These are phyloP conservation scores for Ottelia alismoides DNA, from an alignment of 106 monocot genomes.

Conservation along the genomic window DNA sequence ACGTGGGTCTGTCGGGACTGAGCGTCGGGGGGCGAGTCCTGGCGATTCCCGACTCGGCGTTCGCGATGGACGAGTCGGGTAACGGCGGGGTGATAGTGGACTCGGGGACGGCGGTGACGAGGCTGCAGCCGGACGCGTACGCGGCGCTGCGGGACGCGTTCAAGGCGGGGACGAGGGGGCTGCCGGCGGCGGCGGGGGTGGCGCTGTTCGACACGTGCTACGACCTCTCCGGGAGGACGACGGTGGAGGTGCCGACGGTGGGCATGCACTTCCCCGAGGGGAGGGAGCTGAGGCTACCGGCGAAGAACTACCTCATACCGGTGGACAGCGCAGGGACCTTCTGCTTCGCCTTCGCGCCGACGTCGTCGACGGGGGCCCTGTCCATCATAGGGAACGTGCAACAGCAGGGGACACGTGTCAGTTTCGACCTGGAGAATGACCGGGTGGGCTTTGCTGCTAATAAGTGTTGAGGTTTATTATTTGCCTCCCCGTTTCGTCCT, in stretches of 20 bases:
- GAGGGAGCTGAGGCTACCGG: no score
- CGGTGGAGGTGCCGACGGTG: constrained; percentile 48
- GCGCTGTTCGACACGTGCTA: constrained; percentile 69
- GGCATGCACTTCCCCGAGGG: constrained; percentile 42
- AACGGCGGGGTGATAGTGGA: constrained; percentile 57
- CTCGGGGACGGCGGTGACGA: constrained; percentile 59
- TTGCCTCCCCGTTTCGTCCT: no score
- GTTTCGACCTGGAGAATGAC: no score
- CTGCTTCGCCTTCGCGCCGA: no score
- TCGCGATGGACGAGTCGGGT: constrained; percentile 37
- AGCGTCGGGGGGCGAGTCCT: constrained; percentile 49
- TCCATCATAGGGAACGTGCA: no score
- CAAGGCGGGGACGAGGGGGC: constrained; percentile 21
- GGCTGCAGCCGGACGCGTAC: constrained; percentile 36
- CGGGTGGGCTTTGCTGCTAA: no score
- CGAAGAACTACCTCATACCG: no score
- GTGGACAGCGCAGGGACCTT: no score
- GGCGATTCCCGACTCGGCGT: constrained; percentile 37
- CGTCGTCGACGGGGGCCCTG: no score
- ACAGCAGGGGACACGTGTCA: no score
- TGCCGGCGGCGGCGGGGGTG: constrained; percentile 29
- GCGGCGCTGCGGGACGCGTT: constrained; percentile 38
- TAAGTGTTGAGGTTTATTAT: no score
- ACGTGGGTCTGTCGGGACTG: constrained; percentile 35
- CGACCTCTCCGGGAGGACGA: constrained; percentile 35